Base-by-base conservation (phyloP, 2,329 filamentous ascomycete genomes). In the Pyrenochaeta sp. region DNA sequence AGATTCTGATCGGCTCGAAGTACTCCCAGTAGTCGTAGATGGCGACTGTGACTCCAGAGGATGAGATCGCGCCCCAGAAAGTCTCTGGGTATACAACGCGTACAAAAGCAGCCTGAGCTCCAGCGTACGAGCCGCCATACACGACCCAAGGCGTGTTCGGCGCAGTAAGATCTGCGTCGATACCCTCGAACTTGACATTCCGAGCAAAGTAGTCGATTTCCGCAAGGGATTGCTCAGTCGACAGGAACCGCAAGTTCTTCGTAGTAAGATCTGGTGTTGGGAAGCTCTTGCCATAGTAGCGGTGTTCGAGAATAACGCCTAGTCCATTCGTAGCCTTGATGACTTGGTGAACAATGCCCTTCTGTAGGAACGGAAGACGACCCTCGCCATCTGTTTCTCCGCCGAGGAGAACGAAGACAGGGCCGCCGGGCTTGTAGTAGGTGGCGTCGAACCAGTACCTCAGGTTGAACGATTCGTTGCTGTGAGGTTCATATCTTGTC, bases 71-170 rank as follows among this genome's bases (percentile, higher is more conserved):
- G 51, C 86, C 92, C 84, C 86, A 94, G 77, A 90, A 95, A 7
- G 90, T 79, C 32, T 94, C 88, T 0, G 92, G 92, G 73, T 96
- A 96, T 15, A 89, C 73, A 56, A 90, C 88, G 32, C 92, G 87
- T 37, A 92, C 77, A 66, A 96, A 90, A 0, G 92, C 91, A 49
- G 88, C 90, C 65, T 93, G 90, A 0, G 88, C 89, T 2, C 92
- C 92, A 0, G 92, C 91, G 70, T 96, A 96, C 0, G 90, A 93
- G 0, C 92, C 92, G 1, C 92, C 92, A 60, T 96, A 96, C 0
- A 87, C 87, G 57, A 96, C 89, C 79, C 89, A 95, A 0, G 92
- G 86, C 0, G 87, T 88, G 2, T 81, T 82, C 0, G 85, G 79
- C 0, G 91, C 85, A 0, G 86, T 91, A 37, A 95, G 78, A 62